phyloP scores from a whole-genome alignment of 2,329 filamentous ascomycete genomes.

The Aspergillus phoenicis region DNA sequence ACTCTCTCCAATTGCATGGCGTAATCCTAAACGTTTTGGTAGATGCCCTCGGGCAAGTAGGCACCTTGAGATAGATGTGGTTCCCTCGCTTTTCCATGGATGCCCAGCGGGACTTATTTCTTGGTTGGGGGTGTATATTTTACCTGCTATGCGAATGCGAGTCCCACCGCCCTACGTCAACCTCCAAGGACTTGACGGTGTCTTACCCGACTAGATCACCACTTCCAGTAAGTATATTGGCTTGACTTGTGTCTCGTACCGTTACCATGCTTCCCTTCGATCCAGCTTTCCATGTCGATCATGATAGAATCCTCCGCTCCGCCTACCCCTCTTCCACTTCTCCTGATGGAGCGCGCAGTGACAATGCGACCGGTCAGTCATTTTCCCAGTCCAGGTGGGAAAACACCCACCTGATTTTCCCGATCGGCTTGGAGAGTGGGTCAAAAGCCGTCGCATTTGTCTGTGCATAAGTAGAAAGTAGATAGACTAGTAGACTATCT shows the following conservation, averaged over 20 bases:
- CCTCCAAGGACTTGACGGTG: not conserved
- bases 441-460: not conserved
- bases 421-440: not conserved
- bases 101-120: no score
- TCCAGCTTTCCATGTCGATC: not conserved
- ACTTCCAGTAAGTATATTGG: not conserved
- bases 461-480: not conserved
- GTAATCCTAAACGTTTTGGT: not conserved
- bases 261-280: not conserved
- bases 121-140: no score
- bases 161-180: not conserved
- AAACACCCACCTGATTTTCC: not conserved
- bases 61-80: no score
- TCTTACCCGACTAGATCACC: no score
- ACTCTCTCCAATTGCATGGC: not conserved
- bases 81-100: no score
- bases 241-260: not conserved
- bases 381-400: no score
- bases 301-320: not conserved
- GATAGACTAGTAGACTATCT: not conserved
- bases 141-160: not conserved
- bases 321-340: not conserved
- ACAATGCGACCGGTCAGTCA: no score
- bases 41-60: no score
- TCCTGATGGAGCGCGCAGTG: not conserved